Percentiles rank a stretch among this genome's conserved stretches.
Evolutionary conservation across 1,284 basidiomycete genomes (phyloP).

Genomic region (Phenoliferia sp.): DNA sequence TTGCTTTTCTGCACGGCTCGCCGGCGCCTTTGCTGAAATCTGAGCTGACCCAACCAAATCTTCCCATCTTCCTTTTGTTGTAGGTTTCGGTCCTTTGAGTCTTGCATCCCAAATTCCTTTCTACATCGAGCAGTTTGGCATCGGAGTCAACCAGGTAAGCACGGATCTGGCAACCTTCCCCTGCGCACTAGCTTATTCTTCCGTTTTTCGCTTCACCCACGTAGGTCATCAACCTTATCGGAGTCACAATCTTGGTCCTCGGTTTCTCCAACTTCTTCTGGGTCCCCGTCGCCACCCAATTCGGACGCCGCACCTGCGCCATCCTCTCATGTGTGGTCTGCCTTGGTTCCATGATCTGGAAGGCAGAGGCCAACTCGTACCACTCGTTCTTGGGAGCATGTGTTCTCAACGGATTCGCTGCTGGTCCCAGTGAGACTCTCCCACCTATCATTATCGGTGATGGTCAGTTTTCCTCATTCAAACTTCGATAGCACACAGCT

Average conservation of each 20-base stretch:
- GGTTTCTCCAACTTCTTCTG: slow-evolving; percentile 4
- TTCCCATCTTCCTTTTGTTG: too few relatives aligned
- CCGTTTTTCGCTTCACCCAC: background rate
- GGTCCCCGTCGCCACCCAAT: slow-evolving; percentile 4
- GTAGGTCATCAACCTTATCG: slow-evolving; percentile 8
- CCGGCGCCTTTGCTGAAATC: background rate
- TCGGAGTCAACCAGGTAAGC: background rate
- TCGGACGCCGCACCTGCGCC: background rate
- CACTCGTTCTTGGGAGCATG: slow-evolving; percentile 6
- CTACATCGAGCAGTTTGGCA: slow-evolving; percentile 1
- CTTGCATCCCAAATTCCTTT: slow-evolving; percentile 1
- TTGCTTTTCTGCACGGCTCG: too few relatives aligned
- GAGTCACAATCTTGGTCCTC: slow-evolving; percentile 1
- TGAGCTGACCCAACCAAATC: background rate
- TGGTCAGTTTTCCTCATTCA: background rate
- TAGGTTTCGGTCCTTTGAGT: slow-evolving; percentile 3
- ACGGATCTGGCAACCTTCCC: background rate
- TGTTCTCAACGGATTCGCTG: slow-evolving; percentile 7
- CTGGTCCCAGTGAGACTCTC: slow-evolving; percentile 5
- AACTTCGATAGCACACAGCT: too few relatives aligned
- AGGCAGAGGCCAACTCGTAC: background rate
- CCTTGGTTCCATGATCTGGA: slow-evolving; percentile 4
- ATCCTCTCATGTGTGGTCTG: background rate
- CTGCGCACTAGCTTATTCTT: background rate
- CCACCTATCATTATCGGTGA: slow-evolving; percentile 11